These are phyloP conservation scores for Leishmania mexicana DNA, from an alignment of 208 protist species.

Conservation along the genomic window DNA sequence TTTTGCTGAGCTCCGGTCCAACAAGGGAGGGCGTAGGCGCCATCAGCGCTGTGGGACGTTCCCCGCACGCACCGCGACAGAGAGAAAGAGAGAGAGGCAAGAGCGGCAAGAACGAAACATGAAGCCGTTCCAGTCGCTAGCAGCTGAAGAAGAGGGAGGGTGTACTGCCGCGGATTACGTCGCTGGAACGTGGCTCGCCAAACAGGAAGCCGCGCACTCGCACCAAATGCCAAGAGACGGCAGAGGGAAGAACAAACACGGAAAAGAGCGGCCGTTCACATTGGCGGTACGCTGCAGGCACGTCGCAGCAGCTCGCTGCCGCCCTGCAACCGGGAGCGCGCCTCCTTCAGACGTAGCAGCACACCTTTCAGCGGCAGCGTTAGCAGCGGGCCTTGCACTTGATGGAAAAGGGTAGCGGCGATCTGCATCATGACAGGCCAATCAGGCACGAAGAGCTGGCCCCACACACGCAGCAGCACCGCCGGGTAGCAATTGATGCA, in stretches of 20 bases:
- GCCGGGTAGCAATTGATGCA: slow-evolving; percentile 48
- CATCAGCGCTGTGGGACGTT: not conserved
- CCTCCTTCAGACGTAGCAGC: slow-evolving; percentile 43
- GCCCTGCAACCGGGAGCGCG: slow-evolving; percentile 11
- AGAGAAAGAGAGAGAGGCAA: not conserved
- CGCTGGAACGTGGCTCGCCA: not conserved
- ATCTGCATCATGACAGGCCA: slow-evolving; percentile 55
- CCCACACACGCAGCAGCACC: slow-evolving; percentile 54
- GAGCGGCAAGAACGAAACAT: not conserved
- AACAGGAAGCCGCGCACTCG: not conserved
- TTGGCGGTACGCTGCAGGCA: slow-evolving; percentile 5
- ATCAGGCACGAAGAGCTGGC: slow-evolving; percentile 45
- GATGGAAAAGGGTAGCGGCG: slow-evolving; percentile 49
- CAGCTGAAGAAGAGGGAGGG: not conserved
- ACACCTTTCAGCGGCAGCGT: slow-evolving; percentile 46
- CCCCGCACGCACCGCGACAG: not conserved
- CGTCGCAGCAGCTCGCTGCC: slow-evolving; percentile 19
- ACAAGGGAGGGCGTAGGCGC: not conserved
- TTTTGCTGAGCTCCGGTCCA: not conserved
- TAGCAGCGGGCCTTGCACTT: slow-evolving; percentile 35
- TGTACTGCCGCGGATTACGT: not conserved
- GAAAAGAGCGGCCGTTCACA: not conserved
- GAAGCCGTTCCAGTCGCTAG: not conserved
- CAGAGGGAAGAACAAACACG: not conserved
- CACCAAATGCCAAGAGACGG: not conserved